Conservation (phyloP, 495 filamentous ascomycete genomes). For the Alectoria sarmentosa region DNA sequence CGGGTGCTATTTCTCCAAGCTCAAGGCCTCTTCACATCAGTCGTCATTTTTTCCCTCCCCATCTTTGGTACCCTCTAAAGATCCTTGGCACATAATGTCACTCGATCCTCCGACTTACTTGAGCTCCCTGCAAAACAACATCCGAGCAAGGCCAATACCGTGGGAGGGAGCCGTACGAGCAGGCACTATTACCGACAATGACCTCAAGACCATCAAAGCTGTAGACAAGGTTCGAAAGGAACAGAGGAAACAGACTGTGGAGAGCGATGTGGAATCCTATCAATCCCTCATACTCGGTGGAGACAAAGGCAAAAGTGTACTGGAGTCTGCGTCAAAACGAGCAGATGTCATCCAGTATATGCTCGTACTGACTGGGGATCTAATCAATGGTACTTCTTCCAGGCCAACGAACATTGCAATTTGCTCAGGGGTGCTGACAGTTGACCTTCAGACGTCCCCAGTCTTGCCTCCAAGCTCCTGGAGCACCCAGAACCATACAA, state of each 20-base stretch:
- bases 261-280: slow-evolving; percentile 72
- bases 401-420: slow-evolving; percentile 14
- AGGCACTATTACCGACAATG: slow-evolving; percentile 86
- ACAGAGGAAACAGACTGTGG: slow-evolving; percentile 73
- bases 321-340: slow-evolving; percentile 71
- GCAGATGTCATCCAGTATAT: slow-evolving; percentile 92
- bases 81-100: slow-evolving; percentile 51
- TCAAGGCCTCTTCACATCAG: not conserved
- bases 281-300: slow-evolving; percentile 69
- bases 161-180: slow-evolving; percentile 97
- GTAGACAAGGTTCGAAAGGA: slow-evolving; percentile 94
- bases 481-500: slow-evolving; percentile 72
- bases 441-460: slow-evolving; percentile 58
- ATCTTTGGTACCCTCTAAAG: not conserved
- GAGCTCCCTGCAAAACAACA: slow-evolving; percentile 86
- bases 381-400: slow-evolving; percentile 63
- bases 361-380: slow-evolving; percentile 78
- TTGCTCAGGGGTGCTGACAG: slow-evolving; percentile 23
- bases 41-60: not conserved
- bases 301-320: slow-evolving; percentile 62
- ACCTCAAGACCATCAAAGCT: slow-evolving; percentile 93
- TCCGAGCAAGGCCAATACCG: slow-evolving; percentile 85
- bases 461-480: slow-evolving; percentile 65
- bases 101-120: slow-evolving; percentile 89
- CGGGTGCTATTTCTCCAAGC: no score